phyloP scores from a whole-genome alignment of 176 grass and related monocot genomes.

The Pontederia paniculata region DNA sequence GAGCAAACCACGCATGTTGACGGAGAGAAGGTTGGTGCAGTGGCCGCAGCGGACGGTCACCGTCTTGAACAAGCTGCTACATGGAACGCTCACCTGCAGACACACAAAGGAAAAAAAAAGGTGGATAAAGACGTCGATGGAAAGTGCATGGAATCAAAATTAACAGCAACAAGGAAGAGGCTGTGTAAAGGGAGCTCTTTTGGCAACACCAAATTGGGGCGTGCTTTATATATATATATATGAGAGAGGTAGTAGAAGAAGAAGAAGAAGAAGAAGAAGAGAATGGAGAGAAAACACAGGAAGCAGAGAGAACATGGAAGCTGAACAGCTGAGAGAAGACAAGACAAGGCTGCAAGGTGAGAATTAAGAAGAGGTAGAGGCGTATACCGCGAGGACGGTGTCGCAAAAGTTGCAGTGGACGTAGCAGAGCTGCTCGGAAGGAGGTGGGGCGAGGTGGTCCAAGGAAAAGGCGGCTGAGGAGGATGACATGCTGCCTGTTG shows the following conservation, averaged over 20 bases:
- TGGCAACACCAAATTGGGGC: no score
- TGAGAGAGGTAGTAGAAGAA: no score
- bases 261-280: no score
- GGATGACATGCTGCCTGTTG: constrained; percentile 42
- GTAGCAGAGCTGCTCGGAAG: constrained; percentile 97
- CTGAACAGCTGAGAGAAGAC: no score
- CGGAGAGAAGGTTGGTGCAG: constrained; percentile 82
- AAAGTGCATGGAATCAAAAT: not conserved
- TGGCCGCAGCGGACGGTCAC: constrained; percentile 73
- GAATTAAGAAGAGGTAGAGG: no score
- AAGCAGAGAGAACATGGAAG: no score
- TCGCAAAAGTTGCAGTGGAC: constrained; percentile 99
- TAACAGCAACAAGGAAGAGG: no score
- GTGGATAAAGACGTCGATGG: not conserved
- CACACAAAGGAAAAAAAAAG: not conserved
- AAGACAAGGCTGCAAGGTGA: no score
- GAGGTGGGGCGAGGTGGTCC: constrained; percentile 41
- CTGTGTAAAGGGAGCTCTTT: no score
- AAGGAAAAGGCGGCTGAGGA: constrained; percentile 59
- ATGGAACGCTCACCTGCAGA: constrained; percentile 58
- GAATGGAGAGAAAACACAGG: no score
- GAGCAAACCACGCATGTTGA: constrained; percentile 63
- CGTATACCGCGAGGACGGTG: constrained; percentile 74
- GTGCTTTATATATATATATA: no score
- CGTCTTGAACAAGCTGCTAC: constrained; percentile 74